Evolutionary conservation across 805 yeast species (phyloP).

Genomic region (Candida oleophila): DNA sequence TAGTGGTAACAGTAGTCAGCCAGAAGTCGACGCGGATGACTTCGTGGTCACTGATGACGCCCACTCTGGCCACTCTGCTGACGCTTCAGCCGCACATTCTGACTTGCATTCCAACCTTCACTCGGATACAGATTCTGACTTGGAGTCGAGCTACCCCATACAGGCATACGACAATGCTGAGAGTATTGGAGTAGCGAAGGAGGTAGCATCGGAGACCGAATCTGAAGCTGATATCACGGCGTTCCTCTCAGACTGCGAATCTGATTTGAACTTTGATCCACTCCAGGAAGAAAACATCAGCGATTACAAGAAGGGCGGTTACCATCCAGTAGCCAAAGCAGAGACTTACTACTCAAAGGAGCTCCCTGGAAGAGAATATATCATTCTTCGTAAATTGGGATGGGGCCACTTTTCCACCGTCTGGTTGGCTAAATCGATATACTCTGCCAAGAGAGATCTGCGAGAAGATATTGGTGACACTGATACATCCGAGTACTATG

Average conservation of each 20-base stretch:
- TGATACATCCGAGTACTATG: conserved; percentile 35
- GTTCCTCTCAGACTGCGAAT: conserved; percentile 22
- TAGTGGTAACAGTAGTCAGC: neutral
- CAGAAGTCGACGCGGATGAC: neutral
- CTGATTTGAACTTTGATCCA: conserved; percentile 27
- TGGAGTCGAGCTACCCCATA: conserved; percentile 6
- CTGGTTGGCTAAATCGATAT: conserved; percentile 52
- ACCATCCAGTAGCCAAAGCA: conserved; percentile 60
- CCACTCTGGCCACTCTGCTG: neutral
- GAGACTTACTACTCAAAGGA: conserved; percentile 47
- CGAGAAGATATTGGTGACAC: neutral
- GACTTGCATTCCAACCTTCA: neutral
- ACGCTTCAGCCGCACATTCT: neutral
- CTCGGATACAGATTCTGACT: conserved; percentile 2
- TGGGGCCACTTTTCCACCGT: conserved; percentile 76
- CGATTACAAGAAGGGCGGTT: conserved; percentile 62
- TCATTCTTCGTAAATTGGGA: conserved; percentile 56
- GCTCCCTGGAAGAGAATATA: conserved; percentile 25
- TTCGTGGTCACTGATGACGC: neutral
- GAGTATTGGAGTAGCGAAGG: conserved; percentile 3
- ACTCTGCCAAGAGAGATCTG: conserved; percentile 6
- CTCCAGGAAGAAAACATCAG: conserved; percentile 46
- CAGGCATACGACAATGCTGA: conserved; percentile 2
- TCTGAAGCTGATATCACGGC: conserved; percentile 12
- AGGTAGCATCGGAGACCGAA: conserved; percentile 9